phyloP scores from a whole-genome alignment of 2,329 filamentous ascomycete species.

The Alternaria alternata region DNA sequence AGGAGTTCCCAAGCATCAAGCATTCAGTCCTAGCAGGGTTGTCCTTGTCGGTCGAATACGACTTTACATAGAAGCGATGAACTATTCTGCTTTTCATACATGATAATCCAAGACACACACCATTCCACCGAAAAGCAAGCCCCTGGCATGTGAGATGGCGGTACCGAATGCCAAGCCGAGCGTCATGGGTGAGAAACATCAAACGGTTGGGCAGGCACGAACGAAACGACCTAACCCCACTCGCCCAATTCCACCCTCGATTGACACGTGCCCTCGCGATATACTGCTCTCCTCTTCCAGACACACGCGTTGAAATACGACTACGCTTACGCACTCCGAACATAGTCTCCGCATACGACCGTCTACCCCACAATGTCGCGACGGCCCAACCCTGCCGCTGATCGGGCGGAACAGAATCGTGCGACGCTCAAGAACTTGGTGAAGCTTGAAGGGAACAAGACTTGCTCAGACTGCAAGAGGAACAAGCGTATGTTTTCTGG shows the following conservation, averaged over 20 bases:
- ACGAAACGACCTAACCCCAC: conserved; percentile 20
- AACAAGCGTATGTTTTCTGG: conserved; percentile 80
- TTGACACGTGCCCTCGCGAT: conserved; percentile 17
- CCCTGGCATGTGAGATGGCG: conserved; percentile 6
- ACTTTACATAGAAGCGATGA: not conserved
- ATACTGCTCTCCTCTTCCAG: not conserved
- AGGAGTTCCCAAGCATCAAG: conserved; percentile 21
- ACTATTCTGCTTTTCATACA: not conserved
- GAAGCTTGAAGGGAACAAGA: conserved; percentile 95
- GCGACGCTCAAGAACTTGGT: conserved; percentile 92
- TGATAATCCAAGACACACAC: not conserved
- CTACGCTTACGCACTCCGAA: conserved; percentile 5
- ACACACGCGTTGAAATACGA: conserved; percentile 8
- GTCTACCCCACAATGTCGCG: conserved; percentile 71
- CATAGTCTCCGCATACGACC: conserved; percentile 17
- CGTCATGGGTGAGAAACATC: conserved; percentile 27
- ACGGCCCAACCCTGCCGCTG: conserved; percentile 79
- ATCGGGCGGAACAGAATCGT: conserved; percentile 91
- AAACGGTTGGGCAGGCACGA: conserved; percentile 23
- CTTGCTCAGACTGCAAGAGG: conserved; percentile 97
- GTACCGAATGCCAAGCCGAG: conserved; percentile 14
- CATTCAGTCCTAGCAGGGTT: conserved; percentile 5
- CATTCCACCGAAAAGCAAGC: not conserved
- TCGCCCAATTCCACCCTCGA: conserved; percentile 12
- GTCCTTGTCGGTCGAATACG: conserved; percentile 2